Conservation (phyloP, 495 filamentous ascomycete species). For the Trichoderma asperelloides region DNA sequence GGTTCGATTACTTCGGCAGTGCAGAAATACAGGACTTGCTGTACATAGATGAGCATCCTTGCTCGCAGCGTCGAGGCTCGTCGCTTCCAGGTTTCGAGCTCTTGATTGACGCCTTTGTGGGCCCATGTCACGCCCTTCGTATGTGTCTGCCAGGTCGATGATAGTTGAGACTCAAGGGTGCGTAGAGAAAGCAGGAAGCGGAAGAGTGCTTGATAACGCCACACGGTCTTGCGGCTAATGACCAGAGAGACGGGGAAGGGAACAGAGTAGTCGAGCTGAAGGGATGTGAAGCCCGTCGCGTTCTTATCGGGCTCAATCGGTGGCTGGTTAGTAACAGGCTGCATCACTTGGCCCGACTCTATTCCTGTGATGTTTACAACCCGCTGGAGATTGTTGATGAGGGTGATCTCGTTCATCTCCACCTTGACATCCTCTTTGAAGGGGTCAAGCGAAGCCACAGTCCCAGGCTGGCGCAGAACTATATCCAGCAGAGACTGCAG, state of each 20-base stretch:
- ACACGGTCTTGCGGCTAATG: slow-evolving; percentile 89
- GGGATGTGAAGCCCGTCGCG: slow-evolving; percentile 78
- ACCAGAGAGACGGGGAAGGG: slow-evolving; percentile 96
- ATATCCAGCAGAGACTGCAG: slow-evolving; percentile 90
- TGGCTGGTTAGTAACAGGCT: slow-evolving; percentile 35
- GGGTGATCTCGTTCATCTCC: slow-evolving; percentile 86
- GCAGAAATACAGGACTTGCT: slow-evolving; percentile 93
- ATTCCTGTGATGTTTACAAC: slow-evolving; percentile 93
- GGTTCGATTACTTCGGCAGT: slow-evolving; percentile 95
- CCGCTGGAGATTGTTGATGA: slow-evolving; percentile 88
- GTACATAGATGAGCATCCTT: slow-evolving; percentile 93
- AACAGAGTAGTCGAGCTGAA: slow-evolving; percentile 88
- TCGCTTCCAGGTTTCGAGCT: slow-evolving; percentile 86
- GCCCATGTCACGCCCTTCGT: slow-evolving; percentile 77
- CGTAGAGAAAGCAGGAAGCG: slow-evolving; percentile 83
- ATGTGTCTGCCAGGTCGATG: slow-evolving; percentile 82
- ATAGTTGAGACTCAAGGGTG: slow-evolving; percentile 76
- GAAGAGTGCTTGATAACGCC: slow-evolving; percentile 93
- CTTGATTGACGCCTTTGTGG: slow-evolving; percentile 61
- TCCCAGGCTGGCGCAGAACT: slow-evolving; percentile 88
- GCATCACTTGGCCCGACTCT: slow-evolving; percentile 68
- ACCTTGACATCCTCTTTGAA: slow-evolving; percentile 98
- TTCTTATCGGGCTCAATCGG: slow-evolving; percentile 71
- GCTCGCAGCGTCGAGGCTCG: slow-evolving; percentile 84
- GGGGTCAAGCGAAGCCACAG: slow-evolving; percentile 84